Conservation (phyloP, 2,329 filamentous ascomycete species). For the Phialophora verrucosa region DNA sequence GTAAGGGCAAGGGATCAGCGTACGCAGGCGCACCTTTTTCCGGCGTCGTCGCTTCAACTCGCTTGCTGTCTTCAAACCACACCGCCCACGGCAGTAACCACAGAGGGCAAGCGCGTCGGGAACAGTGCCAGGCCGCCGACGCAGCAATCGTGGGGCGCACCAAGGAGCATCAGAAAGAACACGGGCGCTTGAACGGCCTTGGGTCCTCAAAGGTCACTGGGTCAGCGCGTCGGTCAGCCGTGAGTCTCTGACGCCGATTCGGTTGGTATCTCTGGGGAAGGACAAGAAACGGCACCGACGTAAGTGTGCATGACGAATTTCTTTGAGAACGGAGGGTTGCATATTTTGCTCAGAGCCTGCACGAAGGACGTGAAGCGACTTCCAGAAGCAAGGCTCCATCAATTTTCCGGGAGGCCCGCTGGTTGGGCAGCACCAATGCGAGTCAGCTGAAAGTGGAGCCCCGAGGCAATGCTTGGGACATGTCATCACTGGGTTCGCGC, state of each 20-base stretch:
- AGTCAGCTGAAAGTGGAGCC: constrained; percentile 13
- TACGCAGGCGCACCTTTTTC: not conserved
- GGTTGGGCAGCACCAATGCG: constrained; percentile 14
- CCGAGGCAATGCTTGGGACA: constrained; percentile 9
- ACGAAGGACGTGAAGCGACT: constrained; percentile 3
- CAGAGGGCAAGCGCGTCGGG: not conserved
- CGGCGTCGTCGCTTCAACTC: constrained; percentile 6
- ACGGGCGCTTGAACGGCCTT: constrained; percentile 1
- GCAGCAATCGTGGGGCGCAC: not conserved
- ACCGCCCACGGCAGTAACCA: constrained; percentile 5
- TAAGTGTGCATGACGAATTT: constrained; percentile 17
- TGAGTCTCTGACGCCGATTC: not conserved
- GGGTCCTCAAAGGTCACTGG: not conserved
- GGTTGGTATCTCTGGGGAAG: not conserved
- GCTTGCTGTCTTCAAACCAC: constrained; percentile 6
- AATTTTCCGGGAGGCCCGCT: constrained; percentile 1
- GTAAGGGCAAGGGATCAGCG: constrained; percentile 10
- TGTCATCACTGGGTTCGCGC: constrained; percentile 7
- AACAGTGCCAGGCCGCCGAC: not conserved
- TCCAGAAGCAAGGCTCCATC: constrained; percentile 10
- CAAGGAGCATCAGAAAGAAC: constrained; percentile 1
- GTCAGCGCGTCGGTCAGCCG: not conserved
- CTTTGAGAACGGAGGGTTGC: constrained; percentile 7
- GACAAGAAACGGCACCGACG: constrained; percentile 13
- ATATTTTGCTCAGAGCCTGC: constrained; percentile 4